These are phyloP conservation scores for Suillus lakei DNA, from an alignment of 768 basidiomycete genomes.

Conservation along the genomic window DNA sequence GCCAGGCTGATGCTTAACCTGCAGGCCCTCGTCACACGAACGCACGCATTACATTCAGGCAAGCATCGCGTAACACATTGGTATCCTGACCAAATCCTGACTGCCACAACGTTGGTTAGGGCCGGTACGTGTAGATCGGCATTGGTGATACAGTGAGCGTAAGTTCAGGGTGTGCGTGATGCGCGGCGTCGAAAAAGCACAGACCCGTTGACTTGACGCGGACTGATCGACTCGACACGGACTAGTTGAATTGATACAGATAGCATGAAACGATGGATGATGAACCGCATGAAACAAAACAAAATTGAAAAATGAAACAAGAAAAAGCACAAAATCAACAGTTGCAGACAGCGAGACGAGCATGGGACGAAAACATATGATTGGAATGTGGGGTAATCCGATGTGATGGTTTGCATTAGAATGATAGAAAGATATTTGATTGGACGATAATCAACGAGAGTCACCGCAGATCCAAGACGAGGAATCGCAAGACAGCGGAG, in stretches of 20 bases:
- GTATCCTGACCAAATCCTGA: background rate
- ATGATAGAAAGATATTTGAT: background rate
- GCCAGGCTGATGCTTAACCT: background rate
- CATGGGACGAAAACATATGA: background rate
- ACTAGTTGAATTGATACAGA: background rate
- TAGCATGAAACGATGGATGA: background rate
- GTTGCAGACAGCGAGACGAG: conserved; percentile 1
- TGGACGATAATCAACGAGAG: background rate
- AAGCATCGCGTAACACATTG: background rate
- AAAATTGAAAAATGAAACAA: background rate
- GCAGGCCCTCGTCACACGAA: background rate
- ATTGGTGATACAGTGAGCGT: background rate
- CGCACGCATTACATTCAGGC: background rate
- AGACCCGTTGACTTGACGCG: background rate
- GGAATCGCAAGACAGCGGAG: background rate
- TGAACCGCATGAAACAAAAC: background rate
- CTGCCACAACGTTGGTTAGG: background rate
- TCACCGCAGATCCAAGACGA: background rate
- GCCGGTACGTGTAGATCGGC: background rate
- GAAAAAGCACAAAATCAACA: background rate
- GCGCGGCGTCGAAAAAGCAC: background rate
- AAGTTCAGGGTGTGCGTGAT: background rate
- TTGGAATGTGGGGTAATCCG: background rate
- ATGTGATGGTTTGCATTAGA: conserved; percentile 1
- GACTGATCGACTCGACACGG: background rate